Evolutionary conservation across 345 rosid genomes (phyloP).

Genomic region (Eucalyptus grandis): DNA sequence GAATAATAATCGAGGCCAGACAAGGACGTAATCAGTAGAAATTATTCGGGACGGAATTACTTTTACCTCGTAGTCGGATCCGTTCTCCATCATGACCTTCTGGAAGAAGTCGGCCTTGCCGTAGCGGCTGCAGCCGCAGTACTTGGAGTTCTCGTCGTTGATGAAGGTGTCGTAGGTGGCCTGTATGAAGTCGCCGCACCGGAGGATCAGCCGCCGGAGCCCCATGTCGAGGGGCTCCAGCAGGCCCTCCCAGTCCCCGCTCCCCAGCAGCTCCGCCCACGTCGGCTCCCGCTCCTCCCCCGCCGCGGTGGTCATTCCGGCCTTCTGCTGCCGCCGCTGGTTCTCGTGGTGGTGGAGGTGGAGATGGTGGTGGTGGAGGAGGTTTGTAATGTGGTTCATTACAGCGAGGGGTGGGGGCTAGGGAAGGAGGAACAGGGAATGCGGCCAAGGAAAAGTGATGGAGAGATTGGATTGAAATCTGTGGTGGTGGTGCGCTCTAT

Average conservation of each 20-base stretch:
- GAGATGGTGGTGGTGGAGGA: background rate
- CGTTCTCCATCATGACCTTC: slow-evolving; percentile 57
- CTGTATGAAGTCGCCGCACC: slow-evolving; percentile 88
- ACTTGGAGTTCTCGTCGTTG: slow-evolving; percentile 75
- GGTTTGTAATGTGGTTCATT: background rate
- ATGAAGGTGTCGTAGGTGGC: slow-evolving; percentile 89
- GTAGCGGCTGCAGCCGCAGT: slow-evolving; percentile 81
- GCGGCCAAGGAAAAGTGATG: background rate
- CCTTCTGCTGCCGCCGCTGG: background rate
- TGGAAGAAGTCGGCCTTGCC: slow-evolving; percentile 50
- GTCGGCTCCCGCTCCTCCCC: slow-evolving; percentile 16
- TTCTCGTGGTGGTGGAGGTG: background rate
- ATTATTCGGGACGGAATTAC: background rate
- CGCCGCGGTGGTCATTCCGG: background rate
- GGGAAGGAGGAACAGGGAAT: background rate
- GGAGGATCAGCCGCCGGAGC: slow-evolving; percentile 65
- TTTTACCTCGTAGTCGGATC: slow-evolving; percentile 20
- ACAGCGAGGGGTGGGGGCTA: background rate
- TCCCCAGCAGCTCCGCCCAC: slow-evolving; percentile 59
- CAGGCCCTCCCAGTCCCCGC: slow-evolving; percentile 56
- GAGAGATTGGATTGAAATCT: background rate
- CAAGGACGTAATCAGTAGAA: background rate
- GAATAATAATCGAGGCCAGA: background rate
- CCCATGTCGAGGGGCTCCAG: slow-evolving; percentile 58
- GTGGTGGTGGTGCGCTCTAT: background rate